Base-by-base conservation (phyloP, 163 green algal species). In the Trebouxiophyceae sp. region DNA sequence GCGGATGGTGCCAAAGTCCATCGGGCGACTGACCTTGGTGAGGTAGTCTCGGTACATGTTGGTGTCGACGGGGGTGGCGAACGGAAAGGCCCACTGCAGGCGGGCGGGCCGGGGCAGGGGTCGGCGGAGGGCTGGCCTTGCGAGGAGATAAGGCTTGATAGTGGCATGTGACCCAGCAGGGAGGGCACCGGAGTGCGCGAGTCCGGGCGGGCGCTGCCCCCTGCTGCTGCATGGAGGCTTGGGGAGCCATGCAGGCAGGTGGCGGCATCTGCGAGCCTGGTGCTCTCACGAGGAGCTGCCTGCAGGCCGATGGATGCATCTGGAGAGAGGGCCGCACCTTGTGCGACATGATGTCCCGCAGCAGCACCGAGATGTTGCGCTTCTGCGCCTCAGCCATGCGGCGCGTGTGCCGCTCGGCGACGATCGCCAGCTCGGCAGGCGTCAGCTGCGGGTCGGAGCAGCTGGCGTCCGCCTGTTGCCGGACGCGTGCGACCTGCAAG, bases 1-100 rank as follows among this genome's bases (percentile, higher is more conserved):
- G 33, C 76, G 73, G 32, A 90, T 71, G 5, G 73, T 84, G 29
- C 70, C 69, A 58, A 90, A 79, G 68, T 88, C 84, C 72, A 90
- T 89, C 4, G 84, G 84, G 27, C 63, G 54, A 23, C 60, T 45
- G 5, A 90, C 60, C 8, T 70, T 58, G 4, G 56, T 67, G 1
- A 62, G 65, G 60, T 90, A 90, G 65, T 87, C 76, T 32, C 50
- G 47, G 55, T 82, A 89, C 32, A 64, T 39, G 19, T 27, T 57
- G 1, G 55, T 64, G 63, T 89, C 82, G 46, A 89, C 83, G 27
- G 83, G 81, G 1, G 59, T 64, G 22, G 74, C 68, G 66, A 87
- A 87, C 22, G 79, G 79, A 65, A 65, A 86, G 28, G 70, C 75
- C 76, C 76, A 87, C 75, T 83, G 76, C 72, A 71, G 26, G 7